Evolutionary conservation across 1,284 basidiomycete genomes (phyloP).

Genomic region (Neonothopanus nambi): DNA sequence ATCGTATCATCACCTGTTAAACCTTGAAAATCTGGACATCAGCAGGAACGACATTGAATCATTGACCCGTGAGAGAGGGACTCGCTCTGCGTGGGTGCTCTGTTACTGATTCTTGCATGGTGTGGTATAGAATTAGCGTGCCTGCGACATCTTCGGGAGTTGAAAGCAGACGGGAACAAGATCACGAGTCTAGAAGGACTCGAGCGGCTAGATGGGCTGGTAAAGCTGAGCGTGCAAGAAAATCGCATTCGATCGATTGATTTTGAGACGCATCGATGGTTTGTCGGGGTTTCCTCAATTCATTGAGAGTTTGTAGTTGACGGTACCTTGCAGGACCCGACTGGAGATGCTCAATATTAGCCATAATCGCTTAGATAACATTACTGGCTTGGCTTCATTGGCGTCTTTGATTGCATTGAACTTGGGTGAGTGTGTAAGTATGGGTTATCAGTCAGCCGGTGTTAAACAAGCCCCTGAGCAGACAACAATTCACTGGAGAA

Average conservation of each 20-base stretch:
- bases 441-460: background rate
- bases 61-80: constrained; percentile 65
- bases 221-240: constrained; percentile 80
- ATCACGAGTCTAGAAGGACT: constrained; percentile 82
- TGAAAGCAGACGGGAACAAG: constrained; percentile 85
- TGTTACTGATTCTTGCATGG: constrained; percentile 2
- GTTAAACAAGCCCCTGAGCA: constrained; percentile 30
- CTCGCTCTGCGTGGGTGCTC: constrained; percentile 13
- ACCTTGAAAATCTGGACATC: constrained; percentile 89
- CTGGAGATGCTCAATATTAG: constrained; percentile 86
- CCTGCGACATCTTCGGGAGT: constrained; percentile 83
- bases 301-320: constrained; percentile 3
- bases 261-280: constrained; percentile 70
- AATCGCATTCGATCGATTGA: constrained; percentile 75
- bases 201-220: constrained; percentile 74
- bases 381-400: constrained; percentile 66
- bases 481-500: constrained; percentile 72
- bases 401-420: constrained; percentile 72
- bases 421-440: constrained; percentile 60
- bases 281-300: constrained; percentile 18
- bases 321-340: constrained; percentile 54
- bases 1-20: constrained; percentile 85
- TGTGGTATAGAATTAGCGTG: constrained; percentile 71
- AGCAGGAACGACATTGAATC: constrained; percentile 90
- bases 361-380: constrained; percentile 66